Base-by-base conservation (phyloP, 148 eudicot genomes). In the Rhododendron molle region DNA sequence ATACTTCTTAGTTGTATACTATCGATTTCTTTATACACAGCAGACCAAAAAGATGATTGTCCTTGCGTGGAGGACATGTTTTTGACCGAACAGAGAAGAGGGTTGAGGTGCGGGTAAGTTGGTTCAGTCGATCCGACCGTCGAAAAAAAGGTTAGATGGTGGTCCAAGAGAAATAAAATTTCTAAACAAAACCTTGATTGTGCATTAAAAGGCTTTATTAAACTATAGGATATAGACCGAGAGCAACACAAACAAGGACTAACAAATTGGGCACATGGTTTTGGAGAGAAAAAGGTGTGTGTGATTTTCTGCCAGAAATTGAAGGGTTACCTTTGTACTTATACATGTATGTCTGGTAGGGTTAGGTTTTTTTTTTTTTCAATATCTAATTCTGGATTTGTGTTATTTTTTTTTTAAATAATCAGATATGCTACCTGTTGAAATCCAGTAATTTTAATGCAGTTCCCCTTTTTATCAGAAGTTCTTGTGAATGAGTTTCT, bases 191-290 rank as follows among this genome's bases (percentile, higher is more conserved):
- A 49, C 78, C 30, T 83, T 71, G 46, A 47, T 83, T 83, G 65
- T 72, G 36, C 18, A 34, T 47, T 15, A 49, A 34, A 18, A 23
- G 81, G 78, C 36, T 43, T 40, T 36, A 62, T 16, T 32, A 28
- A 28, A 30, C n/a, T 9, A 72, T 28, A 40, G 44, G 44, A 40
- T 40, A 36, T 8, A 44, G 32, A 38, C n/a, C n/a, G 71, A 14
- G 50, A n/a, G 10, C 26, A 54, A 36, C 21, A 34, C 44, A 36
- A 74, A 5, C 21, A 13, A 34, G 34, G 6, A 40, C 6, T 38
- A 11, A 84, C 21, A 32, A 74, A 49, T 83, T 74, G 74, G 56
- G 71, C 67, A 47, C 58, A 83, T 83, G 60, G 85, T 71, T 73
- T 28, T 72, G 50, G 18, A 43, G 30, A 1, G 7, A 83, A 28